phyloP scores from a whole-genome alignment of 2,329 filamentous ascomycete species.

The Colletotrichum noveboracense region DNA sequence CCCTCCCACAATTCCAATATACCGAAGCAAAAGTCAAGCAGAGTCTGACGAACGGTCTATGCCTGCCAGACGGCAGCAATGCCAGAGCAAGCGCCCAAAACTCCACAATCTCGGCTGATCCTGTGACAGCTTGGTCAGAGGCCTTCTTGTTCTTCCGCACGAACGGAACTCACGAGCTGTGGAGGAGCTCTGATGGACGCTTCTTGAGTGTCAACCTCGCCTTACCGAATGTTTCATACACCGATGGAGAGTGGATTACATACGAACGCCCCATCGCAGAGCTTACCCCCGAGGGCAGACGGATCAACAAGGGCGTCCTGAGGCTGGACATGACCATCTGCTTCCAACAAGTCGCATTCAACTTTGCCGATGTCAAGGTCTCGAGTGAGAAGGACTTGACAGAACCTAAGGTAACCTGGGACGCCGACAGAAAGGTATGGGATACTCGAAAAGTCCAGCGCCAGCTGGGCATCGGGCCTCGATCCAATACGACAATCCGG shows the following conservation, averaged over 20 bases:
- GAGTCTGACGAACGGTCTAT: not conserved
- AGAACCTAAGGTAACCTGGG: slow-evolving; percentile 17
- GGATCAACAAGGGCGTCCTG: slow-evolving; percentile 7
- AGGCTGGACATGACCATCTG: slow-evolving; percentile 19
- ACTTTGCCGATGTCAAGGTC: slow-evolving; percentile 23
- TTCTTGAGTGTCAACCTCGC: not conserved
- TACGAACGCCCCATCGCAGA: not conserved
- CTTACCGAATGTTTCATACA: not conserved
- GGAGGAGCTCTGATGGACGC: not conserved
- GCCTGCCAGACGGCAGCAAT: not conserved
- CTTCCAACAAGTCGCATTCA: slow-evolving; percentile 22
- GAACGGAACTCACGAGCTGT: not conserved
- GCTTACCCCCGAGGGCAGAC: not conserved
- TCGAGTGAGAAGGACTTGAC: slow-evolving; percentile 21
- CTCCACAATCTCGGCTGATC: not conserved
- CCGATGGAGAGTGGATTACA: not conserved
- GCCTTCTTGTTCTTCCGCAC: not conserved
- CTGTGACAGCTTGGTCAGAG: not conserved
- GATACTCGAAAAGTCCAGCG: slow-evolving; percentile 18
- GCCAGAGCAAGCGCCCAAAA: not conserved
- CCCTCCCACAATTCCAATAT: not conserved
- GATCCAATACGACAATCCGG: not conserved
- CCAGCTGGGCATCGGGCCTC: slow-evolving; percentile 18
- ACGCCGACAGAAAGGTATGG: slow-evolving; percentile 7
- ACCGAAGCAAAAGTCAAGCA: not conserved